A percentile compares a stretch with the other conserved stretches of the same genome.
Evolutionary conservation across 768 basidiomycete species (phyloP).

Genomic region (Mycena belliarum): DNA sequence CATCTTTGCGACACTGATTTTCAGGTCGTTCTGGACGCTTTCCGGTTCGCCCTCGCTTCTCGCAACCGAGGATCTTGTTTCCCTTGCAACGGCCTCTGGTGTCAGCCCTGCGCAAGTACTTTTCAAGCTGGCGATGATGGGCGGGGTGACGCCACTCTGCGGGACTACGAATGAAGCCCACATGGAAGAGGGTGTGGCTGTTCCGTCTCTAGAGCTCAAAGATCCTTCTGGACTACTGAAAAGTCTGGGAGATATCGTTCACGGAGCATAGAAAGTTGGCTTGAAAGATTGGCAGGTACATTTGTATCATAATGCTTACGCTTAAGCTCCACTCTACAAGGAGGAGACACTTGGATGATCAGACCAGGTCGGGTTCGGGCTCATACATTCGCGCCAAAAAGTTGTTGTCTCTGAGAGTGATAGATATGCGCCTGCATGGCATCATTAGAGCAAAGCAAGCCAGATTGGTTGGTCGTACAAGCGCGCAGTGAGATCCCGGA

Average conservation of each 20-base stretch:
- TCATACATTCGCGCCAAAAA: neutral
- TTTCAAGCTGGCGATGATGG: conserved; percentile 67
- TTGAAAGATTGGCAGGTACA: too few species aligned
- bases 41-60: conserved; percentile 73
- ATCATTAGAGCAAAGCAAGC: neutral
- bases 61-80: conserved; percentile 43
- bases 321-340: too few species aligned
- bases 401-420: neutral
- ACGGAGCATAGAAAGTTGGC: neutral
- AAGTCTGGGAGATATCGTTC: conserved; percentile 4
- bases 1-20: neutral
- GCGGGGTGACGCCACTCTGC: conserved; percentile 70
- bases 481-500: neutral
- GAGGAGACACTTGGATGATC: conserved; percentile 8
- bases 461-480: neutral
- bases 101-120: conserved; percentile 67
- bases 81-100: conserved; percentile 45
- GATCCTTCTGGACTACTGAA: conserved; percentile 4
- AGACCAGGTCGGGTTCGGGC: neutral
- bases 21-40: conserved; percentile 88
- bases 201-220: conserved; percentile 15
- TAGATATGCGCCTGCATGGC: neutral
- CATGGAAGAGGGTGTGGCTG: conserved; percentile 65
- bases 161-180: conserved; percentile 71
- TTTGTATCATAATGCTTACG: too few species aligned